phyloP scores from a whole-genome alignment of 192 early-diverging fungal genomes.

The Funneliformis geosporum region DNA sequence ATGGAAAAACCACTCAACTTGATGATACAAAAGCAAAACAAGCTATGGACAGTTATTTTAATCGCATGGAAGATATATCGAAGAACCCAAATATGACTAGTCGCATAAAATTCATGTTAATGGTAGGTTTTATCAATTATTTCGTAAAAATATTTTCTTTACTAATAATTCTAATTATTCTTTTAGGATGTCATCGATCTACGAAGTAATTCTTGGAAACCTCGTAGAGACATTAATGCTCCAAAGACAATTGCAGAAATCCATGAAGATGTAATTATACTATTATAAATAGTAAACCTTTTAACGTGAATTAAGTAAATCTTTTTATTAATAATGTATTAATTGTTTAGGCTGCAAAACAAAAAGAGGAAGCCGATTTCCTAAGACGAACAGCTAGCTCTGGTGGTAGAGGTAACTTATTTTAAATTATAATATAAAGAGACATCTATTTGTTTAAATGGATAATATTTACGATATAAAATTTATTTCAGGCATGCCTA shows the following conservation, averaged over 20 bases:
- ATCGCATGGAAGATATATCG: conserved; percentile 76
- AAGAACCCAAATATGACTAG: conserved; percentile 68
- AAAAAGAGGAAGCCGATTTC: conserved; percentile 72
- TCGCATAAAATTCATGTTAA: conserved; percentile 93
- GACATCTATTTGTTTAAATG: background rate
- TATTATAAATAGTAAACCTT: background rate
- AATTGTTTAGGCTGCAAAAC: conserved; percentile 54
- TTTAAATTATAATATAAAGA: background rate
- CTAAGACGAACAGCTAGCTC: conserved; percentile 66
- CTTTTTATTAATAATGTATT: background rate
- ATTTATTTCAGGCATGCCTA: conserved; percentile 46
- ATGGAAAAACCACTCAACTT: conserved; percentile 44
- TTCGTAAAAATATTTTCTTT: background rate
- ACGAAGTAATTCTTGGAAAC: conserved; percentile 76
- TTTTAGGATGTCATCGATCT: conserved; percentile 80
- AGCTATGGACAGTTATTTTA: conserved; percentile 86
- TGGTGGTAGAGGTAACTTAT: conserved; percentile 53
- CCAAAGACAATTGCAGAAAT: conserved; percentile 94
- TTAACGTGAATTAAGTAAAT: background rate
- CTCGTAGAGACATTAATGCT: conserved; percentile 61
- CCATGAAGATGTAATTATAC: conserved; percentile 62
- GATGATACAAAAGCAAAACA: conserved; percentile 64
- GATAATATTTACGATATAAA: background rate
- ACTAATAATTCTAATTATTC: background rate
- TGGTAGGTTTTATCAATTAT: conserved; percentile 34